These are phyloP conservation scores for Pezizomycotina sp. DNA, from an alignment of 2,329 filamentous ascomycete genomes.

Conservation along the genomic window DNA sequence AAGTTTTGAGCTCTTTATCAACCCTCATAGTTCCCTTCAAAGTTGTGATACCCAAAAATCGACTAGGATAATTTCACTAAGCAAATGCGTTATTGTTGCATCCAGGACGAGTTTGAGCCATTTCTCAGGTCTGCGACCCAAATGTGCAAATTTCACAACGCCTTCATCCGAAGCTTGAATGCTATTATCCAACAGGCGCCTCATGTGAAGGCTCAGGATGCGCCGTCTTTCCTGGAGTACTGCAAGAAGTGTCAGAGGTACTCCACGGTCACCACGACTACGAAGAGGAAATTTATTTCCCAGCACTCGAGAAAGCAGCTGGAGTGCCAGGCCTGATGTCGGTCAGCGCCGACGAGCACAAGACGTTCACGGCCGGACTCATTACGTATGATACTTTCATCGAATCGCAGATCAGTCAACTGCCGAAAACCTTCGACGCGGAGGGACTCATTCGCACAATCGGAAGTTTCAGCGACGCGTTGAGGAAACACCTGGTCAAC, in stretches of 20 bases:
- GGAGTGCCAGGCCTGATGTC: slow-evolving; percentile 37
- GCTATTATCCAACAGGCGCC: slow-evolving; percentile 45
- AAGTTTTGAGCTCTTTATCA: no score
- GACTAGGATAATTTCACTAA: no score
- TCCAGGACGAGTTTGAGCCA: slow-evolving; percentile 35
- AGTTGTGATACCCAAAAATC: no score
- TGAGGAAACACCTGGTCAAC: slow-evolving; percentile 24
- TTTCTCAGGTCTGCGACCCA: slow-evolving; percentile 44
- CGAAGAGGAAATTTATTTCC: slow-evolving; percentile 42
- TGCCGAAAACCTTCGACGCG: slow-evolving; percentile 19
- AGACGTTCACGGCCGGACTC: no score
- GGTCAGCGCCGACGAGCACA: slow-evolving; percentile 29
- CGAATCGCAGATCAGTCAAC: no score
- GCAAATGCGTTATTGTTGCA: no score
- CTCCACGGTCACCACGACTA: slow-evolving; percentile 45
- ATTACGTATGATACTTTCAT: slow-evolving; percentile 10
- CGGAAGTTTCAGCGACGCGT: slow-evolving; percentile 25
- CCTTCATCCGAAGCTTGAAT: slow-evolving; percentile 47
- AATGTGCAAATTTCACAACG: slow-evolving; percentile 46
- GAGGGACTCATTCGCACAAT: slow-evolving; percentile 24
- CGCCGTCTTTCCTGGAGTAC: slow-evolving; percentile 42
- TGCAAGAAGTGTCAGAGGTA: slow-evolving; percentile 41
- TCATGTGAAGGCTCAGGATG: slow-evolving; percentile 37
- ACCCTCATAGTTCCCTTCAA: no score
- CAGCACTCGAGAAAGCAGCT: slow-evolving; percentile 38